Evolutionary conservation across 1,284 basidiomycete genomes (phyloP).

Genomic region (Cerioporus squamosus): DNA sequence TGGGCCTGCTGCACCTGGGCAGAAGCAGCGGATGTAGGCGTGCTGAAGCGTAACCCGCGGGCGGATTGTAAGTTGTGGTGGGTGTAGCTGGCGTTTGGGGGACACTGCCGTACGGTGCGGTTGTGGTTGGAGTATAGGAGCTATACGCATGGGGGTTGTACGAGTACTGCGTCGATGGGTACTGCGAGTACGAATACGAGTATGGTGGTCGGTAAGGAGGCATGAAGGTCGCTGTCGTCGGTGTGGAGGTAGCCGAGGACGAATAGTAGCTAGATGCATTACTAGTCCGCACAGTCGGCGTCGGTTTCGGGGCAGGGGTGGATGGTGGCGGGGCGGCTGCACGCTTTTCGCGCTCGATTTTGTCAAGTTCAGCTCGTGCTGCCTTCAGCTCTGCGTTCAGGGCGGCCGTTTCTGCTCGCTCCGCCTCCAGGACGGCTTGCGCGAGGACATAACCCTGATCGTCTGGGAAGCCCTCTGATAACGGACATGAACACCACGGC

Average conservation of each 20-base stretch:
- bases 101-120: constrained; percentile 14
- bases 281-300: constrained; percentile 20
- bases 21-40: constrained; percentile 30
- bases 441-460: constrained; percentile 65
- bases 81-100: constrained; percentile 32
- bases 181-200: constrained; percentile 43
- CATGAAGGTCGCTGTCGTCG: constrained; percentile 30
- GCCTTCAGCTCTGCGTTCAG: constrained; percentile 63
- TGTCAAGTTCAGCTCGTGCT: constrained; percentile 67
- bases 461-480: constrained; percentile 59
- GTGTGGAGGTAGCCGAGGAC: constrained; percentile 27
- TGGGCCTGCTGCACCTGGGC: constrained; percentile 26
- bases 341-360: constrained; percentile 67
- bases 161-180: constrained; percentile 30
- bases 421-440: constrained; percentile 64
- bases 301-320: constrained; percentile 17
- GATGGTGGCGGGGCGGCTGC: constrained; percentile 26
- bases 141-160: constrained; percentile 27
- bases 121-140: constrained; percentile 17
- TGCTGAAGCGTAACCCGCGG: constrained; percentile 32
- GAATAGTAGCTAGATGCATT: constrained; percentile 19
- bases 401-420: constrained; percentile 60
- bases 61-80: constrained; percentile 26
- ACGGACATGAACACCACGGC: constrained; percentile 8
- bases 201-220: constrained; percentile 43